Evolutionary conservation across 805 yeast species (phyloP), one percentile per base, ranked within the genome.

Genomic region (Zygosaccharomyces pseudorouxii): DNA sequence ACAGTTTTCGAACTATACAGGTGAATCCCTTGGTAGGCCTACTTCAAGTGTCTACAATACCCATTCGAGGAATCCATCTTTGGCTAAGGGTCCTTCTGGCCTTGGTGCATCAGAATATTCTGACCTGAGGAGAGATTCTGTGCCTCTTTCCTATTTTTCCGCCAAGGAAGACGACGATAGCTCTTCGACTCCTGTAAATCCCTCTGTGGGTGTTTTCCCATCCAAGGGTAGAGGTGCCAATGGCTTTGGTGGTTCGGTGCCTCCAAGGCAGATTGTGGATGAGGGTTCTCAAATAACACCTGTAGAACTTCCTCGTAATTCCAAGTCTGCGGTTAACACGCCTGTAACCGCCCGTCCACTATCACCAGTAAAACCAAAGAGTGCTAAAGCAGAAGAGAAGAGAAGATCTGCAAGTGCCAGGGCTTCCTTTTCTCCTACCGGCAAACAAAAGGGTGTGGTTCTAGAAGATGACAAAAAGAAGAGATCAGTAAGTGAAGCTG

Each of bases 101-200:
- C 52, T 58, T 9, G 58, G 54, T 22, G 60, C 57, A 19, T 52
- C 58, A 38, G 62, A 57, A 7, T 59, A 58, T 4, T 64, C 60
- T 38, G 60, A 64, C 30, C 86, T 81, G 59, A 77, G 78, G 57
- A 75, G 87, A 52, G 81, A 79, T 50, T 80, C 86, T 0, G 81
- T 87, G 0, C 66, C 82, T 33, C 73, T 81, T 50, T 76, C 80
- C 45, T 81, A 78, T 53, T 62, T 78, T 14, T 60, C 64, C 8
- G 55, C 55, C n/a, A 54, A 54, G 27, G 57, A 52, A 46, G 55
- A 53, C 5, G 53, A 62, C 58, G 49, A 50, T 22, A 38, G 48
- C n/a, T 45, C 45, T 12, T 53, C 59, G 12, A 56, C 58, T 9
- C 49, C 38, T 38, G 54, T 52, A 36, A 42, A 42, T 27, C 37